A percentile compares a stretch with the other conserved stretches of the same genome.
Evolutionary conservation across 108 stramenopile genomes (phyloP).

Genomic region (Cylindrotheca closterium): DNA sequence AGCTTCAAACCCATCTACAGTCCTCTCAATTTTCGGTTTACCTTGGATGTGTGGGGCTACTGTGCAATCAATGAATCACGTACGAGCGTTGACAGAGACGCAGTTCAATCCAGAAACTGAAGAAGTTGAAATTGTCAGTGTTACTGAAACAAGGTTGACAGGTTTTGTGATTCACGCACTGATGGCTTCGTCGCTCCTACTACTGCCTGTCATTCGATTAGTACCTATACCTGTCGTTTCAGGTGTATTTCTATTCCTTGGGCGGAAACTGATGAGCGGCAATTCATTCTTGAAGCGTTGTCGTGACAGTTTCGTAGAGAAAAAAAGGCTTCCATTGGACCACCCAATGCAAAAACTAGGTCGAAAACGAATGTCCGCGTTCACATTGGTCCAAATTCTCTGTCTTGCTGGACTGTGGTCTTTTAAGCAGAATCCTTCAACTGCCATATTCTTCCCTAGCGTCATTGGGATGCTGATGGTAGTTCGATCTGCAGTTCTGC

Average conservation of each 20-base stretch:
- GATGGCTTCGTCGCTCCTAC: slow-evolving; percentile 70
- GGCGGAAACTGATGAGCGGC: slow-evolving; percentile 83
- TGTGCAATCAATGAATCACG: slow-evolving; percentile 93
- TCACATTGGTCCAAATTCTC: slow-evolving; percentile 61
- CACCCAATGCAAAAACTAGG: slow-evolving; percentile 78
- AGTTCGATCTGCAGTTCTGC: slow-evolving; percentile 75
- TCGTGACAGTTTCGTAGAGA: slow-evolving; percentile 69
- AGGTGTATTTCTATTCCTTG: slow-evolving; percentile 94
- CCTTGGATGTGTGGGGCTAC: slow-evolving; percentile 99
- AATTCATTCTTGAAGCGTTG: slow-evolving; percentile 78
- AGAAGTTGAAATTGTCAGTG: slow-evolving; percentile 67
- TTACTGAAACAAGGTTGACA: slow-evolving; percentile 90
- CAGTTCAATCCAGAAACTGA: slow-evolving; percentile 73
- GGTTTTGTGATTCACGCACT: slow-evolving; percentile 91
- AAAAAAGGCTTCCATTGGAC: slow-evolving; percentile 46
- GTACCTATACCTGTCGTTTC: slow-evolving; percentile 94
- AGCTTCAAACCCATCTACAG: too few species aligned
- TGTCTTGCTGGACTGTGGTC: slow-evolving; percentile 85
- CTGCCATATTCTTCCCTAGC: slow-evolving; percentile 94
- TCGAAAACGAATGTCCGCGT: slow-evolving; percentile 68
- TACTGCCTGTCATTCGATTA: slow-evolving; percentile 76
- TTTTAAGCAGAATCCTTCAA: slow-evolving; percentile 87
- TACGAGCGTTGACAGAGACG: slow-evolving; percentile 84
- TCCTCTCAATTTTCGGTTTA: slow-evolving; percentile 82
- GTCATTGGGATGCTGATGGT: slow-evolving; percentile 91